Base-by-base conservation (phyloP, 2,329 filamentous ascomycete genomes). In the Aspergillus vadensis region DNA sequence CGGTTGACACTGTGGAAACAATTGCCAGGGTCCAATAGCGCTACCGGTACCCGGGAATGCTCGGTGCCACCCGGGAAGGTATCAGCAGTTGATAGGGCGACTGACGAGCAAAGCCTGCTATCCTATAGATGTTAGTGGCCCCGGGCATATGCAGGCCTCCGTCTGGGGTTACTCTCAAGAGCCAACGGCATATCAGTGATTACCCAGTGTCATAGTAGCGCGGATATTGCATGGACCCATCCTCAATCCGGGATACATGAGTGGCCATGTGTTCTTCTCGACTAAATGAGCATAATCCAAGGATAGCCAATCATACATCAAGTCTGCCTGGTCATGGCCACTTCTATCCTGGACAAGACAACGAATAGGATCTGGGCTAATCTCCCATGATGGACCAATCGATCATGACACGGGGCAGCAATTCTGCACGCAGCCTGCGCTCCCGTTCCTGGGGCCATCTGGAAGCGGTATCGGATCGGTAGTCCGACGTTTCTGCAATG, bases 401-500 rank as follows among this genome's bases (percentile, higher is more conserved):
- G 17, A 3, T 50, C 47, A 25, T 50, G 47, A 27, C 47, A 17
- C 27, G 25, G 3, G 47, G n/a, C 27, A 30, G 25, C n/a, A 17
- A 32, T 50, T 50, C 47, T 32, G 47, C 47, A 50, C 17, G 47
- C 47, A 50, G 25, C 47, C 27, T 30, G 47, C 25, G 4, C 25
- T 50, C 47, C 47, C 47, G 27, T 15, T 27, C 32, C n/a, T 30
- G 47, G 41, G 47, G 25, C 47, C 25, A 50, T 23, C 15, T 32
- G 27, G 5, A 23, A 19, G 17, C 41, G 41, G 41, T 44, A 44
- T 44, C 10, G 25, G 25, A n/a, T 50, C 47, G 47, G 47, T 50
- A 50, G 47, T 50, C 47, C 47, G 47, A 50, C 25, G 47, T 50
- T 50, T 25, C 30, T 50, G 47, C 47, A 30, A 50, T 9, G 9